Conservation (phyloP, 441 rosid species). For the Pelargonium fulgidum region DNA sequence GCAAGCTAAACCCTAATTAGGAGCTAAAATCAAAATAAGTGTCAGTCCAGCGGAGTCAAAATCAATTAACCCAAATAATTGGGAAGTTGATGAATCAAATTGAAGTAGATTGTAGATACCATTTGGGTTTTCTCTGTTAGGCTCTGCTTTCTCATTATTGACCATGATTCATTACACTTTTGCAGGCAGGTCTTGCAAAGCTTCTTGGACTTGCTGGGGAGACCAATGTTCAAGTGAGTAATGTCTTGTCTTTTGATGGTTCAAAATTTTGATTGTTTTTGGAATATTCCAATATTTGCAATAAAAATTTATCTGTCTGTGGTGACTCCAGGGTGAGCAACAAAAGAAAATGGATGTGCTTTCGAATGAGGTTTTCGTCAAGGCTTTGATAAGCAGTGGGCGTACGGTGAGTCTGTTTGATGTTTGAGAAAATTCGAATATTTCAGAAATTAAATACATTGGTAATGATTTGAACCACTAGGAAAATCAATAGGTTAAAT, state of each 20-base stretch:
- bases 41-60: no score
- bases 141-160: background rate
- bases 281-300: no score
- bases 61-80: no score
- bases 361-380: slow-evolving; percentile 83
- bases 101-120: background rate
- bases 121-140: background rate
- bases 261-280: slow-evolving; percentile 3
- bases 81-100: background rate
- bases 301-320: slow-evolving; percentile 10
- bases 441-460: background rate
- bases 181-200: slow-evolving; percentile 96
- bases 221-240: slow-evolving; percentile 74
- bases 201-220: slow-evolving; percentile 94
- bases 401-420: slow-evolving; percentile 63
- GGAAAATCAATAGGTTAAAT: background rate
- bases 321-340: slow-evolving; percentile 67
- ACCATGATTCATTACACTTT: background rate
- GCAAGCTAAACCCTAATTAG: no score
- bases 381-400: slow-evolving; percentile 94
- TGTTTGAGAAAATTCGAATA: background rate
- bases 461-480: background rate
- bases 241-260: background rate
- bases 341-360: slow-evolving; percentile 97
- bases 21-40: no score